Evolutionary conservation across 768 basidiomycete genomes (phyloP).

Genomic region (Paxillus rubicundulus): DNA sequence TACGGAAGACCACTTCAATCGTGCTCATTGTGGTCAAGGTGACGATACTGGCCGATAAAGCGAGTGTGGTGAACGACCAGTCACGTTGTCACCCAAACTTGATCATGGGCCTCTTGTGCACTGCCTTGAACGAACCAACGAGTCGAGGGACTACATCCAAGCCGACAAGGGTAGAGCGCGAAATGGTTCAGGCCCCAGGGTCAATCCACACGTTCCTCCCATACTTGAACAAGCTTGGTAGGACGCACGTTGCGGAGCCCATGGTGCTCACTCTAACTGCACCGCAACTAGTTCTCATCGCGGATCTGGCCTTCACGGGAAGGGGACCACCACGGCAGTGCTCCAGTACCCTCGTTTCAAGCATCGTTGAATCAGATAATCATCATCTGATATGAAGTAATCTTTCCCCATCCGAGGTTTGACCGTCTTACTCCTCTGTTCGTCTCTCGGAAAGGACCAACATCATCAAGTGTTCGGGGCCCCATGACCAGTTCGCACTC

Average conservation of each 20-base stretch:
- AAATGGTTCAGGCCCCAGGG: too few relatives aligned
- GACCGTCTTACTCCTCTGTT: not conserved
- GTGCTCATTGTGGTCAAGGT: constrained; percentile 21
- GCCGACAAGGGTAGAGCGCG: too few relatives aligned
- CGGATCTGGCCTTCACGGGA: not conserved
- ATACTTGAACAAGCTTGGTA: not conserved
- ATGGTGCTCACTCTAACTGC: not conserved
- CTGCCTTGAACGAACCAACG: too few relatives aligned
- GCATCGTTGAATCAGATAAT: constrained; percentile 29
- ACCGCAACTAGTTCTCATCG: too few relatives aligned
- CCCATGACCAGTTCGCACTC: not conserved
- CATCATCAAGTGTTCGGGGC: not conserved
- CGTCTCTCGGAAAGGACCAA: not conserved
- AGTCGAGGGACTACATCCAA: too few relatives aligned
- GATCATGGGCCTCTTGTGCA: too few relatives aligned
- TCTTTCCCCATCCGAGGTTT: constrained; percentile 11
- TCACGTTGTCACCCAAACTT: too few relatives aligned
- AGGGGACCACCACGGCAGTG: not conserved
- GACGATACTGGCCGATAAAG: not conserved
- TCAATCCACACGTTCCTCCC: not conserved
- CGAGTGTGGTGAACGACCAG: not conserved
- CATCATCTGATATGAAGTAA: constrained; percentile 3
- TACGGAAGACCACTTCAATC: constrained; percentile 61
- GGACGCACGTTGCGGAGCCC: not conserved
- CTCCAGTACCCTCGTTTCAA: not conserved